Evolutionary conservation across 176 grass and related monocot genomes (phyloP).

Genomic region (Thalia dealbata): DNA sequence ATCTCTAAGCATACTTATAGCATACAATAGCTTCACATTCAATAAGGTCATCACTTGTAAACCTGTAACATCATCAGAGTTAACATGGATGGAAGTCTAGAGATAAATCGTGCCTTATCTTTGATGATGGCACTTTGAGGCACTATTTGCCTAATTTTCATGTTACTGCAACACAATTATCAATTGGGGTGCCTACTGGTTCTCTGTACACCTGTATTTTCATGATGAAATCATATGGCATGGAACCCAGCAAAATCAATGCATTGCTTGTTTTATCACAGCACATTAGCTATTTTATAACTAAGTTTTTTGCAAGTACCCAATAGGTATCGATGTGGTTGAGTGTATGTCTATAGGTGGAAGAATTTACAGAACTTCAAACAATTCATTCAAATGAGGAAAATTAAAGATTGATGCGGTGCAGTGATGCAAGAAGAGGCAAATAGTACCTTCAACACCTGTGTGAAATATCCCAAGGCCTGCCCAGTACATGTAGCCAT

Average conservation of each 20-base stretch:
- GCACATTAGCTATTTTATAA: too few relatives aligned
- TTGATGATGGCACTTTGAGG: not conserved
- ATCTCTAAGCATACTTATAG: too few relatives aligned
- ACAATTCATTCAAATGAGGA: not conserved
- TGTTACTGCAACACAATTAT: too few relatives aligned
- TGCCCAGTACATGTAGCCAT: constrained; percentile 94
- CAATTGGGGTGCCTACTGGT: too few relatives aligned
- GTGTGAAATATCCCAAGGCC: constrained; percentile 97
- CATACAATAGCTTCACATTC: not conserved
- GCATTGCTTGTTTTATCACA: too few relatives aligned
- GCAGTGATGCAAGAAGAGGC: not conserved
- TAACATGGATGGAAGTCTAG: not conserved
- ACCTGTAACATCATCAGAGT: not conserved
- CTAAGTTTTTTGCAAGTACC: too few relatives aligned
- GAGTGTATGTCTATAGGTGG: not conserved
- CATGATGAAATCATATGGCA: too few relatives aligned
- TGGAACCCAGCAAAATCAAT: too few relatives aligned
- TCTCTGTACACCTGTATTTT: too few relatives aligned
- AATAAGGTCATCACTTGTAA: not conserved
- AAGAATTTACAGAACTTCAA: not conserved
- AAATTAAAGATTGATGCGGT: not conserved
- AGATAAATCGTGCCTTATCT: not conserved
- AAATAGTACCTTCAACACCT: constrained; percentile 77
- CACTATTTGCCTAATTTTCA: too few relatives aligned
- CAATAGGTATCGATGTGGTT: not conserved